Evolutionary conservation across 179 eudicot species (phyloP).

Genomic region (Camellia oleifera): DNA sequence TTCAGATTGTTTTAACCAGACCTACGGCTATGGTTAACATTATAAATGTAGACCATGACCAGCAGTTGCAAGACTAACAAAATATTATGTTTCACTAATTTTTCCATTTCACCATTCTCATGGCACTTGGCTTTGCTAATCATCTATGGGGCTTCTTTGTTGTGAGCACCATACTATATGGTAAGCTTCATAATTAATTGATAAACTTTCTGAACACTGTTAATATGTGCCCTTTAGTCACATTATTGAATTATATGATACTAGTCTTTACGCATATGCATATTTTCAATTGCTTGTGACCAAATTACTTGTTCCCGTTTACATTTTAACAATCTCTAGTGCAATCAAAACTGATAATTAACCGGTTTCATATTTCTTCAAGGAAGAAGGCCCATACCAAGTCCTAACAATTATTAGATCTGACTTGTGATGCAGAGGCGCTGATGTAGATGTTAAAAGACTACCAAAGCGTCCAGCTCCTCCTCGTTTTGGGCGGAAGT

Average conservation of each 20-base stretch:
- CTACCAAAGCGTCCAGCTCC: constrained; percentile 94
- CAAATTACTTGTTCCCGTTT: not conserved
- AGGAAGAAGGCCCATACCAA: not conserved
- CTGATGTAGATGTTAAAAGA: constrained; percentile 81
- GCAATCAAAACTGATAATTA: not conserved
- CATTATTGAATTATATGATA: not conserved
- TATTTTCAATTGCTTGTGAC: too few relatives aligned
- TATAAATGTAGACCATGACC: too few relatives aligned
- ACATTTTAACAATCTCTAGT: not conserved
- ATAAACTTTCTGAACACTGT: not conserved
- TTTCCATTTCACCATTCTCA: too few relatives aligned
- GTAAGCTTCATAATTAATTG: not conserved
- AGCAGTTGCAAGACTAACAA: too few relatives aligned
- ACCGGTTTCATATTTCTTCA: not conserved
- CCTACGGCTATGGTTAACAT: too few relatives aligned
- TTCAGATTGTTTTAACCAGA: too few relatives aligned
- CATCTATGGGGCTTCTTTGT: too few relatives aligned
- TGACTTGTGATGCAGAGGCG: constrained; percentile 53
- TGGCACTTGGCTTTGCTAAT: too few relatives aligned
- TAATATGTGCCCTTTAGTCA: not conserved
- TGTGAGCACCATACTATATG: too few relatives aligned
- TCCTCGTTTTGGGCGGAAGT: constrained; percentile 89
- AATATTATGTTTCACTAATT: too few relatives aligned
- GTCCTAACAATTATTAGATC: not conserved
- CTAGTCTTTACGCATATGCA: too few relatives aligned